Percentiles rank a stretch among this genome's conserved stretches.
These are phyloP conservation scores for Penicillium subrubescens DNA, from an alignment of 495 filamentous ascomycete genomes.

Conservation along the genomic window DNA sequence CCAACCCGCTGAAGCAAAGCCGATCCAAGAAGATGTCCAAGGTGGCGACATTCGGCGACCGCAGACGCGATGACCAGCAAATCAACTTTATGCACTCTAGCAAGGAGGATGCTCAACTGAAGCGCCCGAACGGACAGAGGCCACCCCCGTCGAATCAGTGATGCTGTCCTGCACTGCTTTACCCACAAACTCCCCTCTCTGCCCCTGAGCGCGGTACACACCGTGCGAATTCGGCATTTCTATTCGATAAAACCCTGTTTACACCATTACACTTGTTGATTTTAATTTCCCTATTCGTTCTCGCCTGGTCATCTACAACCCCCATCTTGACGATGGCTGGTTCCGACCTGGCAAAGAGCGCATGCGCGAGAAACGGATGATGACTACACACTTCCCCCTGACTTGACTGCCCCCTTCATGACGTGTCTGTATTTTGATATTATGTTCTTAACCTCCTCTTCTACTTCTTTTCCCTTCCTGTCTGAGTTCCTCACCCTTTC, in stretches of 20 bases:
- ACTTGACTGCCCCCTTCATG: neutral
- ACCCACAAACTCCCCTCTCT: constrained; percentile 1
- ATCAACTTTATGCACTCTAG: constrained; percentile 51
- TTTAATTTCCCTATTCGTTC: neutral
- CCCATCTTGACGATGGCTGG: constrained; percentile 27
- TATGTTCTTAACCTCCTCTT: neutral
- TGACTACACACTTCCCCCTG: constrained; percentile 7
- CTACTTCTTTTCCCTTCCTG: neutral
- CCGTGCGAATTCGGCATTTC: neutral
- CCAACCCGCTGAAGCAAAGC: constrained; percentile 49
- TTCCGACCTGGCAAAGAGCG: neutral
- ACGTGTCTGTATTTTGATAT: neutral
- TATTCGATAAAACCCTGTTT: neutral
- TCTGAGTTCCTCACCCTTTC: neutral
- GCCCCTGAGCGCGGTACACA: neutral
- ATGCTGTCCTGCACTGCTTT: neutral
- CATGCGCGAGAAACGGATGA: constrained; percentile 22
- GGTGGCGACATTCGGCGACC: constrained; percentile 46
- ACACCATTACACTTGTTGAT: neutral
- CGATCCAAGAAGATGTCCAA: constrained; percentile 46
- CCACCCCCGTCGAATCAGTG: constrained; percentile 12
- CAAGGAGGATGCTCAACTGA: constrained; percentile 29
- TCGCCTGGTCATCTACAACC: neutral
- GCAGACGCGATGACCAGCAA: constrained; percentile 43
- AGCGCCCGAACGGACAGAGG: constrained; percentile 28